phyloP scores from a whole-genome alignment of 1,284 basidiomycete genomes.

The Trichosporon faecale region DNA sequence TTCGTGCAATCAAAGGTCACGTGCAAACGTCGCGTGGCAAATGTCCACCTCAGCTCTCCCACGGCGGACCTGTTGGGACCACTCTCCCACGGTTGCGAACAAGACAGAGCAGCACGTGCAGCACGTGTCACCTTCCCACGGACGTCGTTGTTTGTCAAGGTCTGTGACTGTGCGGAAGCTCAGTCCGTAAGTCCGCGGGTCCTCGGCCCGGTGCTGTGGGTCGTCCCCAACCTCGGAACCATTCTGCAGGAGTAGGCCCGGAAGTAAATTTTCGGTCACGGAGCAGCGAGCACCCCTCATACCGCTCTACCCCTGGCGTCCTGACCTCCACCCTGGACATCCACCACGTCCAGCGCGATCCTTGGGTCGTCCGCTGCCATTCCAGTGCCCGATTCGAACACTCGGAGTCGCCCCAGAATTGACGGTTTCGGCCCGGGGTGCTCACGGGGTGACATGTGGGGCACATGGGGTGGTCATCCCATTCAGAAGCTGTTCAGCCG shows the following conservation, averaged over 20 bases:
- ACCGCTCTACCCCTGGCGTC: not conserved
- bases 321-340: not conserved
- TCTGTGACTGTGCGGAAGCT: not conserved
- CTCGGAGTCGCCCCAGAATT: not conserved
- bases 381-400: not conserved
- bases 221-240: not conserved
- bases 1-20: not conserved
- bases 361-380: not conserved
- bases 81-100: not conserved
- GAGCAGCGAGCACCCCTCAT: not conserved
- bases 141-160: not conserved
- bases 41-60: not conserved
- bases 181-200: not conserved
- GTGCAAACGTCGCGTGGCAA: not conserved
- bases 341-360: too few species aligned
- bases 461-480: not conserved
- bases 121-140: not conserved
- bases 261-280: not conserved
- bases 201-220: not conserved
- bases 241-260: not conserved
- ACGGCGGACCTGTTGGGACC: not conserved
- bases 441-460: not conserved
- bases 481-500: not conserved
- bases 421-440: not conserved
- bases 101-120: not conserved